A percentile compares a stretch with the other conserved stretches of the same genome.
phyloP scores from a whole-genome alignment of 257 asterid species.

The Solanum bulbocastanum region DNA sequence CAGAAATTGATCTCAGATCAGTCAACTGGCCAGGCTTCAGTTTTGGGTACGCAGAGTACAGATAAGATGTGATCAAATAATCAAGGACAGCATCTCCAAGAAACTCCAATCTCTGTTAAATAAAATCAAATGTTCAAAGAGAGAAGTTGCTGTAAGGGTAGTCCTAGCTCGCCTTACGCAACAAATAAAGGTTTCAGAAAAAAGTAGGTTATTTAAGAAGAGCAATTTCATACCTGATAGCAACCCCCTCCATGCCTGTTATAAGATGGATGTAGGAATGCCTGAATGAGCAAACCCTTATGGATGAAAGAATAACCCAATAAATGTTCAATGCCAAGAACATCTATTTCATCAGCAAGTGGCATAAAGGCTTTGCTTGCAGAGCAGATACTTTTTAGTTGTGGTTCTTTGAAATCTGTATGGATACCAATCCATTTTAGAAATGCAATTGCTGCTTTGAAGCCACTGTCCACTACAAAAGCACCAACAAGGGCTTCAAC shows the following conservation, averaged over 20 bases:
- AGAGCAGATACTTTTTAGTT: conserved; percentile 40
- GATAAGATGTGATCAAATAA: conserved; percentile 88
- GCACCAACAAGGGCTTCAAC: conserved; percentile 95
- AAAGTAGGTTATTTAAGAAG: background rate
- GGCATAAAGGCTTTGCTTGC: conserved; percentile 55
- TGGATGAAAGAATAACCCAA: conserved; percentile 49
- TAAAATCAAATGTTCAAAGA: conserved; percentile 7
- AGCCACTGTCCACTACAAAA: conserved; percentile 82
- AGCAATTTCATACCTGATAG: conserved; percentile 58
- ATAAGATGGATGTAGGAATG: conserved; percentile 90
- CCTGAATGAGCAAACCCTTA: conserved; percentile 90
- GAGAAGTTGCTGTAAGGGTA: background rate
- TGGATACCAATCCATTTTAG: conserved; percentile 82
- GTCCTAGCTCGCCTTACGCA: background rate
- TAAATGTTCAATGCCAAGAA: conserved; percentile 41
- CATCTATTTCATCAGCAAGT: conserved; percentile 44
- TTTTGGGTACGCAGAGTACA: conserved; percentile 71
- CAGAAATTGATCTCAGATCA: conserved; percentile 76
- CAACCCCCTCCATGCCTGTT: conserved; percentile 74
- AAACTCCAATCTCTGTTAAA: conserved; percentile 83
- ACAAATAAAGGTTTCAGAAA: background rate
- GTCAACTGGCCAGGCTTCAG: conserved; percentile 93
- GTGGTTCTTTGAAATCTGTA: conserved; percentile 36
- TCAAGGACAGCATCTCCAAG: conserved; percentile 99
- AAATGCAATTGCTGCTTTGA: conserved; percentile 77